phyloP scores from a whole-genome alignment of 495 filamentous ascomycete species.

The Xylaria nigripes region DNA sequence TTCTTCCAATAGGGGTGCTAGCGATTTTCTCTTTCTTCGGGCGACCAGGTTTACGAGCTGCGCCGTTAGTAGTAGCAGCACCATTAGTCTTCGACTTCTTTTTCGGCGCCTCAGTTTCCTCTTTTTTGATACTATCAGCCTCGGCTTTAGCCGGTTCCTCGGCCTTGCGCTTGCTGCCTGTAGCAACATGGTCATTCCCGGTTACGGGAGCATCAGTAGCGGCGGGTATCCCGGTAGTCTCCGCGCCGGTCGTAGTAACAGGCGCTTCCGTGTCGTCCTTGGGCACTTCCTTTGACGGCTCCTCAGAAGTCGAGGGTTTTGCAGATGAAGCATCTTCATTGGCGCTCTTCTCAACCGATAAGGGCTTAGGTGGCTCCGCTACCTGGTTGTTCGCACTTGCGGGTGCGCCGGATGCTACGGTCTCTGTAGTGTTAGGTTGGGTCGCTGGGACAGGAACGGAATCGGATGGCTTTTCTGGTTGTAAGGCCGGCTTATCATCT shows the following conservation, averaged over 20 bases:
- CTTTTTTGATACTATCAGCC: slow-evolving; percentile 11
- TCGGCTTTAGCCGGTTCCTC: slow-evolving; percentile 14
- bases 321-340: slow-evolving; percentile 15
- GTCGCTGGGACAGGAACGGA: slow-evolving; percentile 2
- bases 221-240: slow-evolving; percentile 10
- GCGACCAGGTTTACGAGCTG: slow-evolving; percentile 28
- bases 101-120: slow-evolving; percentile 14
- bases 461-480: slow-evolving; percentile 19
- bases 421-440: slow-evolving; percentile 8
- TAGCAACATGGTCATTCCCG: slow-evolving; percentile 4
- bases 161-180: slow-evolving; percentile 26
- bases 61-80: slow-evolving; percentile 16
- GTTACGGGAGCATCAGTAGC: slow-evolving; percentile 8
- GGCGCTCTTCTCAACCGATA: slow-evolving; percentile 17
- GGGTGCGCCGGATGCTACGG: slow-evolving; percentile 8
- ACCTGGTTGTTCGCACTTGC: slow-evolving; percentile 14
- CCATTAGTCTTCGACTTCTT: slow-evolving; percentile 32
- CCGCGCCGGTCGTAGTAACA: slow-evolving; percentile 14
- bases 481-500: slow-evolving; percentile 11
- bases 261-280: slow-evolving; percentile 9
- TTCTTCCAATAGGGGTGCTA: slow-evolving; percentile 28
- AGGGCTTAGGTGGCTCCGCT: slow-evolving; percentile 18
- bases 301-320: slow-evolving; percentile 5
- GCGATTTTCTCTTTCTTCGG: slow-evolving; percentile 29
- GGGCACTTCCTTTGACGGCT: background rate